Conservation (phyloP, 371 early-diverging fungal species). For the Mucor saturninus region DNA sequence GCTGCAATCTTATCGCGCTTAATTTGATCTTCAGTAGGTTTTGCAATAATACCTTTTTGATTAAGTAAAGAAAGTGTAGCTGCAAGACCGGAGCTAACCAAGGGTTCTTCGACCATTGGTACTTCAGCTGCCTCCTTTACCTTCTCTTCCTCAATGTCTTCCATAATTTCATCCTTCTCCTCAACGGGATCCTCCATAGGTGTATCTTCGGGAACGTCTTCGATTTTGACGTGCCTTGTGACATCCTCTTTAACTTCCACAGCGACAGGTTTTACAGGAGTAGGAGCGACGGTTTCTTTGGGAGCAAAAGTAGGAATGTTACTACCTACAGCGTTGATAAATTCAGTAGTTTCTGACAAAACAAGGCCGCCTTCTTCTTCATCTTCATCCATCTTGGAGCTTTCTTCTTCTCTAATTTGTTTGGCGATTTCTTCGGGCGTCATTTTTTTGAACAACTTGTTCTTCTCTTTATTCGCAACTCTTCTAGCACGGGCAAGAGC, state of each 20-base stretch:
- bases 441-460: conserved; percentile 46
- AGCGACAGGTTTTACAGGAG: neutral
- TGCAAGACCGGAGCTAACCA: conserved; percentile 82
- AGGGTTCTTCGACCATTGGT: conserved; percentile 77
- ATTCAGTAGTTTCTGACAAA: conserved; percentile 70
- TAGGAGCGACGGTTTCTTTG: conserved; percentile 10
- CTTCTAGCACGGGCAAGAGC: conserved; percentile 81
- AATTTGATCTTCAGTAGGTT: conserved; percentile 64
- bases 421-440: conserved; percentile 67
- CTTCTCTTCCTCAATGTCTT: conserved; percentile 10
- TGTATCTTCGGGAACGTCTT: neutral
- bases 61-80: conserved; percentile 80
- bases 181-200: conserved; percentile 1
- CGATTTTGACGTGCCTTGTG: conserved; percentile 5
- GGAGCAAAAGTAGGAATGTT: conserved; percentile 43
- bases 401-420: conserved; percentile 33
- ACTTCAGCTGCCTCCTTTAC: conserved; percentile 17
- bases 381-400: conserved; percentile 31
- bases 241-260: conserved; percentile 10
- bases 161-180: neutral
- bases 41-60: conserved; percentile 77
- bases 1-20: conserved; percentile 66
- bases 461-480: conserved; percentile 60
- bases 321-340: conserved; percentile 64
- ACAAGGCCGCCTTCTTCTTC: conserved; percentile 55